Base-by-base conservation (phyloP, 306 rosid species). In the barrel medic (Medicago truncatula) region DNA sequence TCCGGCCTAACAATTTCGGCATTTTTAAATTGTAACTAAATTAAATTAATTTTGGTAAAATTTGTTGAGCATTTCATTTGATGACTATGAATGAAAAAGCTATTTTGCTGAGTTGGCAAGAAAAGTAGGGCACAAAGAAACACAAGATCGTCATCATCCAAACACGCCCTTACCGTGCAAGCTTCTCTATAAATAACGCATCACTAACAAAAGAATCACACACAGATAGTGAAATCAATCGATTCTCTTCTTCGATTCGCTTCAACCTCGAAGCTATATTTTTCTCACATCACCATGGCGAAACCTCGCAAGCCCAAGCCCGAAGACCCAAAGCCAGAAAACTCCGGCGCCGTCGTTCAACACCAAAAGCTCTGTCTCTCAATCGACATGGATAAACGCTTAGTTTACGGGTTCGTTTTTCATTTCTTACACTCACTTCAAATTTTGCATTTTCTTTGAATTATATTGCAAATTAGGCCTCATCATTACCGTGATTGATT, bases 301-400 rank as follows among this genome's bases (percentile, higher is more conserved):
- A 95, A 95, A 85, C 96, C 97, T 84, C 97, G 97, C 82, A 95
- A 89, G 87, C 86, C 96, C 7, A 95, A 89, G 88, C 89, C 78
- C 80, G 97, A 86, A 40, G 97, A 90, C 76, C 56, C 92, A 2
- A 95, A 89, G 82, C 91, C 97, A 12, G 99, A 92, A 1, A 95
- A 86, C 78, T 84, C 93, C 5, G 97, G 85, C 6, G 89, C 96
- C 49, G 81, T 89, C 49, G 96, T 95, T 73, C 96, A 92, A 72
- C 99, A 90, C 70, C 99, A 92, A 78, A 95, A 95, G 92, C 97
- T 95, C 1, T 92, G 97, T 70, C 92, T 92, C 78, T 95, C 96
- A 58, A 75, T 95, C 78, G 97, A 95, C 83, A 47, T 90, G 80
- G 91, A 85, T 4, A 80, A 78, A 31, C 96, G 87, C 80, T 85